These are phyloP conservation scores for Comarum palustre DNA, from an alignment of 306 rosid genomes.

Conservation along the genomic window DNA sequence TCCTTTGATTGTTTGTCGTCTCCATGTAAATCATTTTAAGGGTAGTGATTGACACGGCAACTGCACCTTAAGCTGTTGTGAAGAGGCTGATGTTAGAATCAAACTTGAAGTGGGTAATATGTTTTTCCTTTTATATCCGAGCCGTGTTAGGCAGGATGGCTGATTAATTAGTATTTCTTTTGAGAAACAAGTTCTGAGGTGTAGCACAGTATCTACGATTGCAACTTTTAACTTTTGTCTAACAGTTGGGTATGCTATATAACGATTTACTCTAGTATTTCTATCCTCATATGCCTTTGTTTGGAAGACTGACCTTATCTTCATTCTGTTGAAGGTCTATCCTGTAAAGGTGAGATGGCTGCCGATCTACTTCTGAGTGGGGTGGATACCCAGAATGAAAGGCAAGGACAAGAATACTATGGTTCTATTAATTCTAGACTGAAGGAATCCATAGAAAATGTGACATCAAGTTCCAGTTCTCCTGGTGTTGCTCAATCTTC, in stretches of 20 bases:
- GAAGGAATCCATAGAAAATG: slow-evolving; percentile 57
- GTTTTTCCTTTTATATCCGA: neutral
- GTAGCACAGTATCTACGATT: neutral
- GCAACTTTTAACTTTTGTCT: neutral
- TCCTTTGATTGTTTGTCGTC: neutral
- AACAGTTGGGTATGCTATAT: neutral
- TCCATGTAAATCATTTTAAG: neutral
- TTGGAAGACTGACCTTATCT: slow-evolving; percentile 33
- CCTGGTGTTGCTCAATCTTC: slow-evolving; percentile 70
- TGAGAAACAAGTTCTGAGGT: neutral
- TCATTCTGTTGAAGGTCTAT: slow-evolving; percentile 42
- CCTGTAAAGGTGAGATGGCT: slow-evolving; percentile 54
- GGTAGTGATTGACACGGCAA: neutral
- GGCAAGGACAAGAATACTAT: slow-evolving; percentile 39
- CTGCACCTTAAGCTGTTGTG: neutral
- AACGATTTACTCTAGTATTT: neutral
- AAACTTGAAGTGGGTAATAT: slow-evolving; percentile 1
- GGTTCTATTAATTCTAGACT: slow-evolving; percentile 52
- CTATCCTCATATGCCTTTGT: slow-evolving; percentile 13
- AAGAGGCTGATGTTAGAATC: neutral
- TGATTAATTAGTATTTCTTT: neutral
- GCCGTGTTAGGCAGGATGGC: neutral
- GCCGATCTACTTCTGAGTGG: slow-evolving; percentile 39
- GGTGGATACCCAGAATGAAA: slow-evolving; percentile 51
- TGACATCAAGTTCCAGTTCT: slow-evolving; percentile 68